These are phyloP conservation scores for Penicillium occitanis DNA, from an alignment of 2,329 filamentous ascomycete genomes.

Conservation along the genomic window DNA sequence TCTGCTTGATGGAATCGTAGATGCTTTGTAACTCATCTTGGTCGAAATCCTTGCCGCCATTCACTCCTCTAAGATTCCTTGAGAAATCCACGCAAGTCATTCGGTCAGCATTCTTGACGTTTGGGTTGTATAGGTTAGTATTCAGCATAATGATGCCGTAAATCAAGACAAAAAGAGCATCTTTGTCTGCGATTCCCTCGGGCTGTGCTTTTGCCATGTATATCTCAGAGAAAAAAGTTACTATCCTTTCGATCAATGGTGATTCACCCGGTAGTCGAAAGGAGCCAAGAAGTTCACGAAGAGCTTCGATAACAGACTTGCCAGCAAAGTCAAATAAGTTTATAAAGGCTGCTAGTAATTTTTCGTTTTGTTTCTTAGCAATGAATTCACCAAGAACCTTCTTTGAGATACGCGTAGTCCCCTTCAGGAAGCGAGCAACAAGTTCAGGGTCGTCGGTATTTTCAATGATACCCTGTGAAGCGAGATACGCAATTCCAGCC, in stretches of 20 bases:
- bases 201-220: conserved; percentile 72
- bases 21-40: conserved; percentile 81
- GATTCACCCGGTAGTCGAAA: conserved; percentile 95
- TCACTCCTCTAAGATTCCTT: conserved; percentile 86
- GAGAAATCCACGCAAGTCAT: conserved; percentile 85
- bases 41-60: conserved; percentile 79
- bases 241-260: conserved; percentile 85
- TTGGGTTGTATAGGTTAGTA: conserved; percentile 94
- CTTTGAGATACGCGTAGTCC: conserved; percentile 85
- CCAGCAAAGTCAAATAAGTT: conserved; percentile 82
- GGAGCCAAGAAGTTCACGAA: conserved; percentile 80
- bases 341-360: conserved; percentile 80
- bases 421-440: conserved; percentile 83
- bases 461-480: conserved; percentile 80
- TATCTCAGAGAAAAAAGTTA: conserved; percentile 81
- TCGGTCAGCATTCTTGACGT: conserved; percentile 70
- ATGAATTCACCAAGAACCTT: conserved; percentile 88
- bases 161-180: conserved; percentile 84
- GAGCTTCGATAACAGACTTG: conserved; percentile 84
- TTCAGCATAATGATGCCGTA: conserved; percentile 98
- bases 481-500: conserved; percentile 79
- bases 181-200: conserved; percentile 76
- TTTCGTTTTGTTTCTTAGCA: conserved; percentile 84
- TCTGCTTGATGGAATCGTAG: conserved; percentile 84
- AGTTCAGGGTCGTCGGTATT: conserved; percentile 70